Conservation (phyloP, 2,329 filamentous ascomycete genomes). For the Aspergillus chevalieri region DNA sequence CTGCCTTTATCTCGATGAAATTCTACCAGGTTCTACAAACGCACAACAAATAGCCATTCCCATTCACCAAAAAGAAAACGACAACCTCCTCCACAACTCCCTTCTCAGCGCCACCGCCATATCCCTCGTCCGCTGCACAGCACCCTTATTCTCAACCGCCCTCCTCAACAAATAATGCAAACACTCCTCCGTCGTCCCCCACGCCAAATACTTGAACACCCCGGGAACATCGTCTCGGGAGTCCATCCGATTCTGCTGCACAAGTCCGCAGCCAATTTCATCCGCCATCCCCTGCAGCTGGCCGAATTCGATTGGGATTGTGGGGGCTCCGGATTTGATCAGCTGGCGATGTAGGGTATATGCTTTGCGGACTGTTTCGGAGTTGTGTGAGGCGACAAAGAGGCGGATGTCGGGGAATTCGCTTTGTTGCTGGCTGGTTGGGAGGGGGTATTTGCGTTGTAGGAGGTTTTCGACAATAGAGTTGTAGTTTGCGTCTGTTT, state of each 20-base stretch:
- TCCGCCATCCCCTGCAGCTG: conserved; percentile 94
- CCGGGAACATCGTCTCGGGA: conserved; percentile 19
- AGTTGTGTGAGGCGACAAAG: conserved; percentile 51
- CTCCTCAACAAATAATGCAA: conserved; percentile 52
- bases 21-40: too few relatives aligned
- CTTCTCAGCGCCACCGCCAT: conserved; percentile 58
- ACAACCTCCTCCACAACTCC: conserved; percentile 45
- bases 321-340: conserved; percentile 34
- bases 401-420: conserved; percentile 33
- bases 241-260: conserved; percentile 19
- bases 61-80: too few relatives aligned
- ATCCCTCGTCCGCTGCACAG: conserved; percentile 56
- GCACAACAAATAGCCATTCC: too few relatives aligned
- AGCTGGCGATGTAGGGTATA: conserved; percentile 30
- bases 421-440: conserved; percentile 18
- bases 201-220: conserved; percentile 50
- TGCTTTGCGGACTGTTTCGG: conserved; percentile 42
- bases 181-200: conserved; percentile 50
- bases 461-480: conserved; percentile 44
- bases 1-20: too few relatives aligned
- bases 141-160: conserved; percentile 66
- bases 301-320: conserved; percentile 50
- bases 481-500: conserved; percentile 45
- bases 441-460: conserved; percentile 28
- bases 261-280: conserved; percentile 61